These are phyloP conservation scores for Arachis monticola DNA, from an alignment of 331 rosid species.

Conservation along the genomic window DNA sequence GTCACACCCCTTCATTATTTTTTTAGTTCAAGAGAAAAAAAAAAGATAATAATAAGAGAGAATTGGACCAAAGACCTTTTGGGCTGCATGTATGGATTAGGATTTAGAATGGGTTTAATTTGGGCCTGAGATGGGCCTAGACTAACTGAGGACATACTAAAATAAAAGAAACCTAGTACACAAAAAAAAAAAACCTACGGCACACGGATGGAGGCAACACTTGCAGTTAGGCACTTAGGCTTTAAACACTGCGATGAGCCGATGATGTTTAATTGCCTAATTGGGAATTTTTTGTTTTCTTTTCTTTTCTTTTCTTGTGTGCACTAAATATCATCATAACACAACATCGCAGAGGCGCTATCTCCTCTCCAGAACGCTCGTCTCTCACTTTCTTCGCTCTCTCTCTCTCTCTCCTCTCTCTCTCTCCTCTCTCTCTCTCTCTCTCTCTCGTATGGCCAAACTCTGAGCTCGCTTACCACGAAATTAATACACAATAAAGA, in stretches of 20 bases:
- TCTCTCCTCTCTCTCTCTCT: constrained; percentile 6
- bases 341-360: neutral
- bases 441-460: constrained; percentile 28
- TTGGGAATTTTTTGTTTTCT: neutral
- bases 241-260: neutral
- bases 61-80: neutral
- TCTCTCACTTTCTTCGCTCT: constrained; percentile 30
- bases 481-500: neutral
- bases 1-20: no score
- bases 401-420: no score
- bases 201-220: neutral
- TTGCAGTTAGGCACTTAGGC: constrained; percentile 5
- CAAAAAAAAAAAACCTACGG: constrained; percentile 26
- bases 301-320: neutral
- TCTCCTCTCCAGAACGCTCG: constrained; percentile 18
- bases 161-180: neutral
- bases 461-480: constrained; percentile 28
- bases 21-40: no score
- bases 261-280: neutral
- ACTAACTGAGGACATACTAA: neutral
- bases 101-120: neutral
- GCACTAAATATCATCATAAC: neutral
- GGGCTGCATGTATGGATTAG: neutral
- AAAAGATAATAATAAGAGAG: no score
- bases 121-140: constrained; percentile 4